Conservation (phyloP, 2,329 filamentous ascomycete species). For the Fusarium sp. region DNA sequence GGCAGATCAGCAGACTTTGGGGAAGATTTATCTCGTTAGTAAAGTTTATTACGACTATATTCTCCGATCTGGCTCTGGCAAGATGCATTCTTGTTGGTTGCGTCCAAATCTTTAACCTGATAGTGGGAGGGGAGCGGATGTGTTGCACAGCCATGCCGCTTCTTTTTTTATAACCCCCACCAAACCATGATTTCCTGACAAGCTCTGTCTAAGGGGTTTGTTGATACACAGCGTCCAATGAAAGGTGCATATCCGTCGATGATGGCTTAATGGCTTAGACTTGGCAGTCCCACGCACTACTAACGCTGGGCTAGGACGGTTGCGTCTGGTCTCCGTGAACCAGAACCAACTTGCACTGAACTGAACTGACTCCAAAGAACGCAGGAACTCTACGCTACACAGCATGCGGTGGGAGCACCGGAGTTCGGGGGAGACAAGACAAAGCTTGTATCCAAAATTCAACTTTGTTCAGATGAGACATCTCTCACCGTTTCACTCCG, state of each 20-base stretch:
- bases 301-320: slow-evolving; percentile 29
- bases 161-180: slow-evolving; percentile 45
- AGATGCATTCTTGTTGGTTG: not conserved
- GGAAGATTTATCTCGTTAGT: not conserved
- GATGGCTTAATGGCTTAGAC: slow-evolving; percentile 33
- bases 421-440: slow-evolving; percentile 18
- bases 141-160: slow-evolving; percentile 47
- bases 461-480: slow-evolving; percentile 31
- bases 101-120: slow-evolving; percentile 2
- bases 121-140: slow-evolving; percentile 3
- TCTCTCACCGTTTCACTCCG: slow-evolving; percentile 36
- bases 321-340: slow-evolving; percentile 30
- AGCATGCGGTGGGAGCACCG: slow-evolving; percentile 33
- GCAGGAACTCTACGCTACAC: slow-evolving; percentile 45
- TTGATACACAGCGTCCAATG: slow-evolving; percentile 38
- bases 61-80: slow-evolving; percentile 1
- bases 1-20: slow-evolving; percentile 2
- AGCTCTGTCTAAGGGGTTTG: slow-evolving; percentile 18
- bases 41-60: slow-evolving; percentile 5
- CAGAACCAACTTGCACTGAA: slow-evolving; percentile 30
- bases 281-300: not conserved
- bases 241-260: slow-evolving; percentile 23
- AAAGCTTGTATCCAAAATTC: slow-evolving; percentile 31
- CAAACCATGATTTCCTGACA: slow-evolving; percentile 20
- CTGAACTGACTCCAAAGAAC: slow-evolving; percentile 32